Evolutionary conservation across 1,284 basidiomycete genomes (phyloP).

Genomic region (Hemileia vastatrix): DNA sequence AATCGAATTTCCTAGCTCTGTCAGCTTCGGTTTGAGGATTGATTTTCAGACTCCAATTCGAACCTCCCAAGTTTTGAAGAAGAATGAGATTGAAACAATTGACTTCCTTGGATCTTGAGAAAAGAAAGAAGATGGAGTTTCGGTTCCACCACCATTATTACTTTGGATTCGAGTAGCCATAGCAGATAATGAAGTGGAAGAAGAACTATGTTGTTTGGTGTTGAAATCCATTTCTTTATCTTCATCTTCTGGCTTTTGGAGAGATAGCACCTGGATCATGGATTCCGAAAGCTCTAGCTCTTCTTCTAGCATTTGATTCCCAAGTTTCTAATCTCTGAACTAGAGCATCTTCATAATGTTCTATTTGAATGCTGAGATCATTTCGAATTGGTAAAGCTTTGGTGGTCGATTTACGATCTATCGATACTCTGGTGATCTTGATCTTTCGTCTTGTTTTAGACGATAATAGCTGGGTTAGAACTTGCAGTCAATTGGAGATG

Average conservation of each 20-base stretch:
- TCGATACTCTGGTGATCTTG: neutral
- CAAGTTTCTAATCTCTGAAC: conserved; percentile 31
- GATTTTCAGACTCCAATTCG: conserved; percentile 4
- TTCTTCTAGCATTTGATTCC: conserved; percentile 31
- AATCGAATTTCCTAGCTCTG: conserved; percentile 31
- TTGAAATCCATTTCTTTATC: too few species aligned
- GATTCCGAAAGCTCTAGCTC: conserved; percentile 29
- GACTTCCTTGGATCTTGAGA: too few species aligned
- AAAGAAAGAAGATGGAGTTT: neutral
- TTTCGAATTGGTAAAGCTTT: conserved; percentile 9
- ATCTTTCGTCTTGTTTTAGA: neutral
- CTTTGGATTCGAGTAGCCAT: too few species aligned
- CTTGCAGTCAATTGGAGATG: too few species aligned
- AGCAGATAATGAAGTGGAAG: too few species aligned
- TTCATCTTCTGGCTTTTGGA: conserved; percentile 15
- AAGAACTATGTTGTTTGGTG: neutral
- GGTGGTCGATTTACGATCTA: neutral
- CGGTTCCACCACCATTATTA: too few species aligned
- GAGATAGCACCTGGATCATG: conserved; percentile 29
- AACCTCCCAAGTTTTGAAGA: neutral
- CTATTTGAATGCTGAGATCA: conserved; percentile 29
- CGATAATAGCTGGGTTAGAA: too few species aligned
- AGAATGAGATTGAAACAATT: neutral
- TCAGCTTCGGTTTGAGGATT: conserved; percentile 32
- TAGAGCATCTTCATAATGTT: conserved; percentile 29